These are phyloP conservation scores for Fagopyrum tataricum DNA, from an alignment of 148 eudicot genomes.

Conservation along the genomic window DNA sequence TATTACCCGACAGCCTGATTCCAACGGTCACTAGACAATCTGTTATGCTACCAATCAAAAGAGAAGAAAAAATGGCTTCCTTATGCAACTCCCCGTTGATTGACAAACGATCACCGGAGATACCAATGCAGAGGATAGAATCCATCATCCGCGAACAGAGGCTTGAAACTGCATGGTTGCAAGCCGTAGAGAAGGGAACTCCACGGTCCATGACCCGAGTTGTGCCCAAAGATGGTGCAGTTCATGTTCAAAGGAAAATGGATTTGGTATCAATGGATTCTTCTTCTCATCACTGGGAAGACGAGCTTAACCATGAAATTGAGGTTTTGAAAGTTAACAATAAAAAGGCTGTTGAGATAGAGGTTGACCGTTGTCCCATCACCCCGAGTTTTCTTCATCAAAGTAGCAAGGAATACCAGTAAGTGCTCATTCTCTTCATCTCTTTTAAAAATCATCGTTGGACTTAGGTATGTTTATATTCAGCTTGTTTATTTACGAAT, in stretches of 20 bases:
- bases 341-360: slow-evolving; percentile 42
- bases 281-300: slow-evolving; percentile 66
- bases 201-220: slow-evolving; percentile 71
- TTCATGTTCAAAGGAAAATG: slow-evolving; percentile 28
- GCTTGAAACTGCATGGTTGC: slow-evolving; percentile 95
- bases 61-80: slow-evolving; percentile 17
- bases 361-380: slow-evolving; percentile 43
- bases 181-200: slow-evolving; percentile 82
- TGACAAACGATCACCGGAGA: slow-evolving; percentile 28
- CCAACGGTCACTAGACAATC: slow-evolving; percentile 17
- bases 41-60: slow-evolving; percentile 18
- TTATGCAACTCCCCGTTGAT: slow-evolving; percentile 21
- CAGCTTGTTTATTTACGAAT: too few species aligned
- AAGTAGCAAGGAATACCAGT: slow-evolving; percentile 68
- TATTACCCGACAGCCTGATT: slow-evolving; percentile 40
- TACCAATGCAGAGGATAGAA: slow-evolving; percentile 80
- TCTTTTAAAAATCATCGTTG: too few species aligned
- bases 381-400: slow-evolving; percentile 89
- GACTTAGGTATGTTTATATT: too few species aligned
- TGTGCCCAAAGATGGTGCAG: slow-evolving; percentile 58
- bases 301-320: slow-evolving; percentile 60
- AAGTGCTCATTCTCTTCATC: slow-evolving; percentile 20
- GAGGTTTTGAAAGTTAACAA: slow-evolving; percentile 53
- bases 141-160: slow-evolving; percentile 90
- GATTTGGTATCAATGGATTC: slow-evolving; percentile 32